Base-by-base conservation (phyloP, 1,284 basidiomycete species). In the Inonotus obliquus region DNA sequence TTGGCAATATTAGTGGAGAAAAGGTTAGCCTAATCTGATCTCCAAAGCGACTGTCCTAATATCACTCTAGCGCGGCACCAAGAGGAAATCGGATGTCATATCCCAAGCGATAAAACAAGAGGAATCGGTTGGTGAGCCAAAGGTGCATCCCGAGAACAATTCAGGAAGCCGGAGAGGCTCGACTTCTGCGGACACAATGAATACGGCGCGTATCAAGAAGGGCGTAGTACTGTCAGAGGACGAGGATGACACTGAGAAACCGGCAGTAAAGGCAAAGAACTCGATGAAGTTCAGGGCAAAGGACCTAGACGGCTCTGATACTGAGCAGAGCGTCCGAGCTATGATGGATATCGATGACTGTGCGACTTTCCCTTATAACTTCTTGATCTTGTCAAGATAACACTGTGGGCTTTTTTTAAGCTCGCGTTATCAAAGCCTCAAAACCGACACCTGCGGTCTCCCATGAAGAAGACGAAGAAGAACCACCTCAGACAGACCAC, bases 331-430 rank as follows among this genome's bases (percentile, higher is more conserved):
- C 53, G 70, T 84, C 32, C 74, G 74, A 48, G 84, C 81, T 11
- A 81, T 91, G 78, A 90, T 91, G 89, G 88, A 91, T 60, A 79
- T 90, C 58, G 86, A 89, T 64, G 87, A 91, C 69, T 82, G 86
- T 86, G 58, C 38, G 78, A 65, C 7, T 17, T 35, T 55, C 48
- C 19, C n/a, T 54, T 11, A 10, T 53, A n/a, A 2, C 27, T 6
- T 13, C 17, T 29, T 32, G 4, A 21, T 14, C 9, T 48, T 38
- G 5, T 47, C 10, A 13, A n/a, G n/a, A n/a, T 32, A 32, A 32
- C 32, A 47, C 57, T 63, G 29, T 53, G 45, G 38, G 45, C 7
- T 25, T n/a, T 57, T 3, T 37, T 35, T 51, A 52, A 81, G 81
- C 80, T 45, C 68, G 77, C 68, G 82, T 86, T 19, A 76, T 78